phyloP scores from a whole-genome alignment of 2,329 filamentous ascomycete genomes.

The Thielaviopsis euricoi region DNA sequence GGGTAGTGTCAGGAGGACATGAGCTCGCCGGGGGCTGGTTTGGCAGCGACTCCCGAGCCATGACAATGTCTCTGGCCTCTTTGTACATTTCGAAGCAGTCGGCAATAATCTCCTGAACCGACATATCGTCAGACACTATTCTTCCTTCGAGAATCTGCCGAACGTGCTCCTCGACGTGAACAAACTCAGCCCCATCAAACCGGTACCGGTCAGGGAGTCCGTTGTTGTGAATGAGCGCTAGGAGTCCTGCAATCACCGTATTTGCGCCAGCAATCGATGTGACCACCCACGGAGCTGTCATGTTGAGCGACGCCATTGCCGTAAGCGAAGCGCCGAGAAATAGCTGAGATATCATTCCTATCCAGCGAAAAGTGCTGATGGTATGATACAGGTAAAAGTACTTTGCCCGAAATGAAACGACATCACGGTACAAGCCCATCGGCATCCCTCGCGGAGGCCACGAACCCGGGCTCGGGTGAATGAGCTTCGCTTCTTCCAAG shows the following conservation, averaged over 20 bases:
- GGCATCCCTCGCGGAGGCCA: conserved; percentile 33
- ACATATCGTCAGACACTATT: conserved; percentile 25
- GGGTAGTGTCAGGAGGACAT: background rate
- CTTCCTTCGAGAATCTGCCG: conserved; percentile 32
- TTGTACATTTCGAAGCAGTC: conserved; percentile 30
- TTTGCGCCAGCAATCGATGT: conserved; percentile 34
- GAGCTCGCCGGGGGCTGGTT: background rate
- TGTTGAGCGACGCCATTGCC: conserved; percentile 29
- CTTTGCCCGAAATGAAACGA: conserved; percentile 27
- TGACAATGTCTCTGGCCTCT: conserved; percentile 29
- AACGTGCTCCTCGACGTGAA: conserved; percentile 32
- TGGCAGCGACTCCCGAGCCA: conserved; percentile 26
- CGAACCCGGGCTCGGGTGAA: conserved; percentile 25
- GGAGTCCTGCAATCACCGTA: conserved; percentile 31
- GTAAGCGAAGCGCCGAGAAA: conserved; percentile 32
- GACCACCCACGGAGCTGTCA: conserved; percentile 22
- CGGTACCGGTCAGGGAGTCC: conserved; percentile 35
- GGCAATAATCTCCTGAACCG: conserved; percentile 29
- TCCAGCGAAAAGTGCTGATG: conserved; percentile 27
- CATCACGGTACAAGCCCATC: conserved; percentile 31
- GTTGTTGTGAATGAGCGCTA: conserved; percentile 36
- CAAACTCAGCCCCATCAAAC: conserved; percentile 32
- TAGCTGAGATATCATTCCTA: conserved; percentile 31
- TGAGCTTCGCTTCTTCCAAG: conserved; percentile 23
- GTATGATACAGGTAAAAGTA: conserved; percentile 28